phyloP scores from a whole-genome alignment of 176 grass and related monocot species.

The Cymbopogon citratus region DNA sequence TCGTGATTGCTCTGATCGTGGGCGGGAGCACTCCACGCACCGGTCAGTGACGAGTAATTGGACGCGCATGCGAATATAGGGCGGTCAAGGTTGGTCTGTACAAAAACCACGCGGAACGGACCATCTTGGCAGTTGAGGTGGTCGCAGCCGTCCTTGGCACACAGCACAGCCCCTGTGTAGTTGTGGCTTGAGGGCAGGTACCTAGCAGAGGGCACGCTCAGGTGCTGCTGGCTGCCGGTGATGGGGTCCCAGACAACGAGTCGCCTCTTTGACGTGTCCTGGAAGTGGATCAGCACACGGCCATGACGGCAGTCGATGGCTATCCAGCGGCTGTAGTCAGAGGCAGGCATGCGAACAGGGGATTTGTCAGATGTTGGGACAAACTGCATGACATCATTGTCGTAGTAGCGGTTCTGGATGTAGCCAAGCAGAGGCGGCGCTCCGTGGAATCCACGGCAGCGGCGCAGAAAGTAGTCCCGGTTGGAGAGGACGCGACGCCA shows the following conservation, averaged over 20 bases:
- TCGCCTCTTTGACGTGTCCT: background rate
- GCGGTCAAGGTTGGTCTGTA: background rate
- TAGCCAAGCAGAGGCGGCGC: background rate
- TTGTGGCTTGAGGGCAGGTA: background rate
- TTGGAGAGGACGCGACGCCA: background rate
- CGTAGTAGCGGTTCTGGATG: background rate
- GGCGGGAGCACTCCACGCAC: background rate
- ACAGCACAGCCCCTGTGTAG: background rate
- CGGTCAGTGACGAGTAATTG: background rate
- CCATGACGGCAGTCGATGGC: background rate
- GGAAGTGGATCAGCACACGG: background rate
- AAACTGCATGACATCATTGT: background rate
- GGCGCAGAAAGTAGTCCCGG: background rate
- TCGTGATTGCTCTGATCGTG: background rate
- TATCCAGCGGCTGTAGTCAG: background rate
- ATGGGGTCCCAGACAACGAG: background rate
- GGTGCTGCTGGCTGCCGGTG: background rate
- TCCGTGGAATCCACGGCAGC: background rate
- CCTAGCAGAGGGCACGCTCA: background rate
- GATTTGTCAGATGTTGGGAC: background rate
- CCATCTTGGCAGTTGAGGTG: background rate
- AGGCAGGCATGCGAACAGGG: background rate
- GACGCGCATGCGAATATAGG: background rate
- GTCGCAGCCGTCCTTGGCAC: background rate
- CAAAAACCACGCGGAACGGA: background rate